A percentile compares a stretch with the other conserved stretches of the same genome.
Evolutionary conservation across 2,329 filamentous ascomycete species (phyloP).

Genomic region (Emericellopsis cladophorae): DNA sequence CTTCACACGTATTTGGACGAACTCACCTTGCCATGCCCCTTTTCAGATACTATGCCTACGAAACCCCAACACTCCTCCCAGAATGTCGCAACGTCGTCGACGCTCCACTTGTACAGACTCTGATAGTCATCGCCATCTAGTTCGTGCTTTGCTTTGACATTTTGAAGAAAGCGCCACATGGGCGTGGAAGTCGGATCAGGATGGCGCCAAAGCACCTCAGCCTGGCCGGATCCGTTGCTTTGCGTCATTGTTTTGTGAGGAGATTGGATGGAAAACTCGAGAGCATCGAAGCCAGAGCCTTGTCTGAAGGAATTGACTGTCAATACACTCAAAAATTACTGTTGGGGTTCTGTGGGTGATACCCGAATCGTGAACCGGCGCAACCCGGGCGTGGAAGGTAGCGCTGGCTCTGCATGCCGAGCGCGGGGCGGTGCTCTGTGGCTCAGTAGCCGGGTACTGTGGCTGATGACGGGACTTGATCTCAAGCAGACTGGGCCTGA

Average conservation of each 20-base stretch:
- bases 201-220: slow-evolving; percentile 58
- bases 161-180: slow-evolving; percentile 60
- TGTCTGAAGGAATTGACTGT: no score
- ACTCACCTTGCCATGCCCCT: slow-evolving; percentile 43
- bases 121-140: slow-evolving; percentile 54
- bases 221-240: background rate
- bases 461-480: no score
- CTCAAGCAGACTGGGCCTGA: no score
- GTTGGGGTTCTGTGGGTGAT: no score
- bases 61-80: slow-evolving; percentile 83
- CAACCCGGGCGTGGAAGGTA: background rate
- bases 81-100: slow-evolving; percentile 61
- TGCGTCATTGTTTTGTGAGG: background rate
- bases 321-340: background rate
- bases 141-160: slow-evolving; percentile 54
- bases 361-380: background rate
- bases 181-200: slow-evolving; percentile 51
- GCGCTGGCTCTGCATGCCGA: background rate
- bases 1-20: background rate
- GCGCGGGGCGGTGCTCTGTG: background rate
- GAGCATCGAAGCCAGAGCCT: background rate
- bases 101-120: slow-evolving; percentile 76
- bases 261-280: background rate
- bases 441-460: background rate
- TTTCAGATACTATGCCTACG: slow-evolving; percentile 60